phyloP scores from a whole-genome alignment of 2,329 filamentous ascomycete species.

The Ophiostoma angusticollis region DNA sequence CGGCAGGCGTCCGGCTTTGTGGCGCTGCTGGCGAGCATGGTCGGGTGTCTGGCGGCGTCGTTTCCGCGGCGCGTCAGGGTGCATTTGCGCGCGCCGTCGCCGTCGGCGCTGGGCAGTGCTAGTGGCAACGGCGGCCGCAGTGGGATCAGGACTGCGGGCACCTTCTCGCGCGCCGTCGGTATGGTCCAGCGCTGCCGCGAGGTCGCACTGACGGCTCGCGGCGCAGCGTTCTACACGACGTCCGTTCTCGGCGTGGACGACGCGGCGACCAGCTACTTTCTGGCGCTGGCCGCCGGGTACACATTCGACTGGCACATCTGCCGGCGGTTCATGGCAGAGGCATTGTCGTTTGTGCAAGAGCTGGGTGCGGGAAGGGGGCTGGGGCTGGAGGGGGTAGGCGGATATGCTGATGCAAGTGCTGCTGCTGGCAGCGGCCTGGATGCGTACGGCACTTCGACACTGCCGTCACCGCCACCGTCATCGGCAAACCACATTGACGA shows the following conservation, averaged over 20 bases:
- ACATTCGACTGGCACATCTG: conserved; percentile 55
- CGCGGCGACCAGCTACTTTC: conserved; percentile 62
- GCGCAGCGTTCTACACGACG: conserved; percentile 36
- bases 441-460: too few relatives aligned
- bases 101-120: neutral
- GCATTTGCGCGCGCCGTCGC: conserved; percentile 49
- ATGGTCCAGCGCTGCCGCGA: conserved; percentile 60
- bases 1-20: conserved; percentile 54
- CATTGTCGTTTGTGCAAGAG: conserved; percentile 54
- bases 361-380: too few relatives aligned
- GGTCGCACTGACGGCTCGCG: conserved; percentile 55
- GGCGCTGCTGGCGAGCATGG: conserved; percentile 61
- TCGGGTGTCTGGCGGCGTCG: conserved; percentile 58
- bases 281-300: conserved; percentile 54
- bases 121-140: neutral
- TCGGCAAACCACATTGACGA: conserved; percentile 57
- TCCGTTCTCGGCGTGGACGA: conserved; percentile 37
- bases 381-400: too few relatives aligned
- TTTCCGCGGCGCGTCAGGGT: conserved; percentile 60
- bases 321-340: conserved; percentile 60
- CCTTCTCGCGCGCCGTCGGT: conserved; percentile 56
- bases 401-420: too few relatives aligned
- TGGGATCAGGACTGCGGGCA: conserved; percentile 33
- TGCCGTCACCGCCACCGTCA: too few relatives aligned
- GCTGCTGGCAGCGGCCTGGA: too few relatives aligned